Conservation (phyloP, 257 asterid genomes). For the Rehmannia glutinosa region DNA sequence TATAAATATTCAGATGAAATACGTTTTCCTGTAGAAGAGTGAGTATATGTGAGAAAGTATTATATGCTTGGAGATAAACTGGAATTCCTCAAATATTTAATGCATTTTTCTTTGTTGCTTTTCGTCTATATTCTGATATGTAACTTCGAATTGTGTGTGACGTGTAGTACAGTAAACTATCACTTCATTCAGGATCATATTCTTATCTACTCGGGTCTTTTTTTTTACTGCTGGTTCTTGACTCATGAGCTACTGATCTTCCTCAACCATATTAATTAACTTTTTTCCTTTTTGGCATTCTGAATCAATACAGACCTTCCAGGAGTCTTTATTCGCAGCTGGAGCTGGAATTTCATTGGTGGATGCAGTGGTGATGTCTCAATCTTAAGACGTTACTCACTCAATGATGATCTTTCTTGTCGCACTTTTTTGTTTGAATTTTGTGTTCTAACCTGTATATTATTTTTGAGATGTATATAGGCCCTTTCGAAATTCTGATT, state of each 20-base stretch:
- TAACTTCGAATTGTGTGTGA: neutral
- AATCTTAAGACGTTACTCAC: slow-evolving; percentile 55
- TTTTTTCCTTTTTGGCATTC: slow-evolving; percentile 7
- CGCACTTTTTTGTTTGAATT: neutral
- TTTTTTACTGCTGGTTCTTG: neutral
- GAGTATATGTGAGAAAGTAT: neutral
- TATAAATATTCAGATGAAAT: neutral
- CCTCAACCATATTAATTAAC: neutral
- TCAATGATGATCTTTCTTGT: slow-evolving; percentile 31
- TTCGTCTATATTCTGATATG: neutral
- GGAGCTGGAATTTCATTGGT: slow-evolving; percentile 92
- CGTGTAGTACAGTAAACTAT: neutral
- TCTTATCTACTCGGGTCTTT: neutral
- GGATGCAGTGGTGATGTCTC: slow-evolving; percentile 97
- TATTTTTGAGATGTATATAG: neutral
- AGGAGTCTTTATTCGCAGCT: slow-evolving; percentile 88
- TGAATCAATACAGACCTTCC: slow-evolving; percentile 67
- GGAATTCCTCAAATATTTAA: neutral
- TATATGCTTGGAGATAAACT: slow-evolving; percentile 13
- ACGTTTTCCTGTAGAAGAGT: neutral
- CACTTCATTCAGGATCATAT: neutral
- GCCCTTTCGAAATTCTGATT: neutral
- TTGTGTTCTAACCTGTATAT: neutral
- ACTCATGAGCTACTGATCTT: neutral
- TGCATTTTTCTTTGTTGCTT: neutral